phyloP scores from a whole-genome alignment of 2,329 filamentous ascomycete genomes.

The Ilyonectria mors-panacis region DNA sequence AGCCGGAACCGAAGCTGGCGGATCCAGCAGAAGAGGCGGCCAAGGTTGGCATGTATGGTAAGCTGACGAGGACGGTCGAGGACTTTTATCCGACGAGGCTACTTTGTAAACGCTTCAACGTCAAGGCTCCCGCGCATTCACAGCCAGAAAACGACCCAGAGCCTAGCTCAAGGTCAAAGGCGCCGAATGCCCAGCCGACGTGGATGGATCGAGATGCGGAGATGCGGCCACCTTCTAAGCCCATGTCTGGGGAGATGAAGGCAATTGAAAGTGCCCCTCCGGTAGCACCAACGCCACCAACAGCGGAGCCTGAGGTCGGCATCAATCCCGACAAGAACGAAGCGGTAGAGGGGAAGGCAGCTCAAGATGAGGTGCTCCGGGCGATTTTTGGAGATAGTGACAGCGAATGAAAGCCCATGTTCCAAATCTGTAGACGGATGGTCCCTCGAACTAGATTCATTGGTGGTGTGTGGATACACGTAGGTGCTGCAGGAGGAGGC shows the following conservation, averaged over 20 bases:
- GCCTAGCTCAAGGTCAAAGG: constrained; percentile 32
- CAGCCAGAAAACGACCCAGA: constrained; percentile 64
- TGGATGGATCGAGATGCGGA: constrained; percentile 22
- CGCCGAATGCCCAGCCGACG: constrained; percentile 30
- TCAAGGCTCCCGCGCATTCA: constrained; percentile 81
- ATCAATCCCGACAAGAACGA: constrained; percentile 78
- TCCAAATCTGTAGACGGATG: background rate
- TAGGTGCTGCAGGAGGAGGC: background rate
- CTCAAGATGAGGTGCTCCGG: constrained; percentile 86
- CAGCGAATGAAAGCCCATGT: constrained; percentile 65
- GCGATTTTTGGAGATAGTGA: constrained; percentile 95
- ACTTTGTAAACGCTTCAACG: constrained; percentile 95
- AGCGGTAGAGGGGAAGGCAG: constrained; percentile 77
- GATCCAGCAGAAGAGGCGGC: constrained; percentile 91
- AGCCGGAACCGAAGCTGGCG: constrained; percentile 52
- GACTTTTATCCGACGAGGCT: constrained; percentile 87
- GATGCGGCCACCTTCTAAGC: constrained; percentile 20
- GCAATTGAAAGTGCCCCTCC: constrained; percentile 32
- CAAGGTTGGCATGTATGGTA: constrained; percentile 91
- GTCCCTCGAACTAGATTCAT: constrained; percentile 3
- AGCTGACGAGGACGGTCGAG: constrained; percentile 80
- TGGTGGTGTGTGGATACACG: background rate
- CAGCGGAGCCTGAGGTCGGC: constrained; percentile 58
- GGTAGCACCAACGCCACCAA: constrained; percentile 17
- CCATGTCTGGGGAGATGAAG: constrained; percentile 26